Base-by-base conservation (phyloP, 108 stramenopile species). In the Pseudonitzschia delicatissima region DNA sequence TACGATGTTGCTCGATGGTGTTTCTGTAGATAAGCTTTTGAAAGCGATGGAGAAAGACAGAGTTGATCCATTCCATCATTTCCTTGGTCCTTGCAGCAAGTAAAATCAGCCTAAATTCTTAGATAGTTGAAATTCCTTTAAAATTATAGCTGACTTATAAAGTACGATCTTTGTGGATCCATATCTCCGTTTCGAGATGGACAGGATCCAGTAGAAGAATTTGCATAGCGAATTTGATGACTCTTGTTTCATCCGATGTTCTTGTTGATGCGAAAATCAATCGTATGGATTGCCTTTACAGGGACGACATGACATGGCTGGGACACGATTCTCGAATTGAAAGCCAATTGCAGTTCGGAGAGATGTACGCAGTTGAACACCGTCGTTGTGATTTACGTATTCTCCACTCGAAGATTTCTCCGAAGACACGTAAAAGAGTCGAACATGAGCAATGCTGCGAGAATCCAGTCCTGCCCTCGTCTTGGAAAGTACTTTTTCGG, bases 131-230 rank as follows among this genome's bases (percentile, higher is more conserved):
- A n/a, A n/a, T n/a, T n/a, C n/a, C n/a, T 42, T 15, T 42, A 42
- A 1, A 42, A 42, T 42, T 15, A 11, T 15, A 42, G 40, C 15
- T 15, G 40, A 15, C 15, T 15, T 42, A 42, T 42, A 1, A 42
- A 34, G 29, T 47, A 29, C 66, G 65, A 36, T 71, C 62, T 29
- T 71, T 71, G 17, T 55, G 70, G 23, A 71, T 71, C 70, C 70
- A 71, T 26, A 77, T 70, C 63, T 88, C 87, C 1, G 86, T 88
- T 74, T 93, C 87, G 57, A 88, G 74, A 23, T 79, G 81, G 31
- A 84, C 69, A 23, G 83, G 74, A 70, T 93, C 87, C 26, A 78
- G 40, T 6, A 82, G 25, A 57, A 79, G 26, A 25, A 81, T 73
- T 71, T 90, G 91, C 73, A 90, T 86, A 2, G 87, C 86, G 9